Evolutionary conservation across 2,329 filamentous ascomycete species (phyloP), one percentile per base, ranked within the genome.

Genomic region (Phaeosphaeria sp.): DNA sequence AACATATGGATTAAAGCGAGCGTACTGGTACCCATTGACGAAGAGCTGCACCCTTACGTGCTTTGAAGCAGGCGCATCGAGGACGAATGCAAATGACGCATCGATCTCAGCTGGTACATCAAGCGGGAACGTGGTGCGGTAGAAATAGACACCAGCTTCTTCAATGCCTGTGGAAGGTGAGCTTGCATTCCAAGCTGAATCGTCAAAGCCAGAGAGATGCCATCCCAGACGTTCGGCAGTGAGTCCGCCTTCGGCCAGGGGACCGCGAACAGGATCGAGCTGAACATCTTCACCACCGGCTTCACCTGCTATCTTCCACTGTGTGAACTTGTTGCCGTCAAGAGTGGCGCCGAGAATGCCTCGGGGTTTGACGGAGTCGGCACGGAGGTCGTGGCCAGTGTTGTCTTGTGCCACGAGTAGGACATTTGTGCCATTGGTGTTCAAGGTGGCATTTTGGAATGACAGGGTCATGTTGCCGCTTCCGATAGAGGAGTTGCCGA

Each of bases 11-110:
- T 84, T 83, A 65, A 83, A 89, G 7, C 84, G 81, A 1, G 84
- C 86, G 62, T 87, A 89, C 66, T 88, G 86, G 64, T 88, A 89
- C 0, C 87, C 87, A 54, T 89, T 89, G n/a, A 89, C 81, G 54
- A 86, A 89, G 2, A 89, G 69, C 64, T 87, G 81, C 0, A 82
- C 83, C 11, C 87, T 80, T 13, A 85, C 80, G 0, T 79, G 78
- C 17, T 76, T 73, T 6, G 78, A 77, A 0, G 75, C 72, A 0
- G 81, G 77, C 0, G 83, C 82, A 0, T 79, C 80, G 2, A 89
- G 74, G 2, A 80, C 76, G 65, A 89, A 85, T 0, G 84, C 84
- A 27, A 89, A 78, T 0, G 84, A 84, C 0, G 86, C 82, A 54
- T 89, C 86, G 0, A 86, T 68, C 0, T 81, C 81, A 0, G 71